Percentiles rank a stretch among this genome's conserved stretches.
phyloP scores from a whole-genome alignment of 1,284 basidiomycete genomes.

The Coriolopsis trogii region DNA sequence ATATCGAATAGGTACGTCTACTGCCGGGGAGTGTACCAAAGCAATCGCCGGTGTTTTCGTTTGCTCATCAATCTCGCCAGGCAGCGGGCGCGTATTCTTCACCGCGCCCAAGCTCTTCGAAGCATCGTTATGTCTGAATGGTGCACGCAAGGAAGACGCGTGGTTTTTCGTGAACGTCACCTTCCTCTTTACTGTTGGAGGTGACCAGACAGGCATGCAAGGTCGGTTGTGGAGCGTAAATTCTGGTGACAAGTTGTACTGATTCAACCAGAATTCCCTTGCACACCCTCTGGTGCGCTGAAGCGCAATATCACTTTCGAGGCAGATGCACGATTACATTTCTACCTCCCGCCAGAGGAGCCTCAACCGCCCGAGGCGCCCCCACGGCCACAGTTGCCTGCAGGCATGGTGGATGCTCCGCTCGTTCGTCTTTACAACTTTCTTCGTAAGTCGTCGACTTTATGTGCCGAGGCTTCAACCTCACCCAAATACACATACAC shows the following conservation, averaged over 20 bases:
- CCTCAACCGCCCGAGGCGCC: slow-evolving; percentile 47
- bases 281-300: slow-evolving; percentile 60
- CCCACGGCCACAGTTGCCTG: slow-evolving; percentile 56
- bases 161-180: slow-evolving; percentile 85
- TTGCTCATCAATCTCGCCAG: slow-evolving; percentile 36
- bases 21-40: too few relatives aligned
- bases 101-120: slow-evolving; percentile 76
- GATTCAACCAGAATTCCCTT: slow-evolving; percentile 62
- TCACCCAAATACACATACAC: too few relatives aligned
- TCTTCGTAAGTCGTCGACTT: slow-evolving; percentile 58
- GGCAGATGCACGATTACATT: slow-evolving; percentile 65
- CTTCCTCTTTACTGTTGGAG: slow-evolving; percentile 72
- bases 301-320: slow-evolving; percentile 74
- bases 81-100: slow-evolving; percentile 80
- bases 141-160: slow-evolving; percentile 64
- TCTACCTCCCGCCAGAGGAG: slow-evolving; percentile 54
- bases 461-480: not conserved
- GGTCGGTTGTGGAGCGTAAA: slow-evolving; percentile 40
- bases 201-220: slow-evolving; percentile 71
- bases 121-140: slow-evolving; percentile 71
- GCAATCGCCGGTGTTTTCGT: not conserved
- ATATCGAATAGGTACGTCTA: slow-evolving; percentile 66
- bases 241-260: not conserved
- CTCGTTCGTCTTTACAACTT: slow-evolving; percentile 80
- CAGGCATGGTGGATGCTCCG: slow-evolving; percentile 71